Conservation (phyloP, 2,329 filamentous ascomycete species). For the Talaromyces sp. region DNA sequence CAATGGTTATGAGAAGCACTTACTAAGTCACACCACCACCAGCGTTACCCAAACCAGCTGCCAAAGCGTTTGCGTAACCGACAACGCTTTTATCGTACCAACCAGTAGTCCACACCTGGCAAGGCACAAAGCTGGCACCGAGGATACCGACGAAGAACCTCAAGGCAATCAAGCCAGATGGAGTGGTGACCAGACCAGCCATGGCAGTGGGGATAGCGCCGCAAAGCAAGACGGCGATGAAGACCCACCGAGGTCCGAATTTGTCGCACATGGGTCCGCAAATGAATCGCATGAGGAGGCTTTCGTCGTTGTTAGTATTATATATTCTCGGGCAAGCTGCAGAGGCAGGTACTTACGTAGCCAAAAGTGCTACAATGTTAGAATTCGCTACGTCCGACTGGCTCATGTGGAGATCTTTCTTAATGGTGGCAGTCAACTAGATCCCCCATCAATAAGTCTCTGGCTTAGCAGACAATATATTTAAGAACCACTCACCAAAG, state of each 20-base stretch:
- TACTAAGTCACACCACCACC: slow-evolving; percentile 83
- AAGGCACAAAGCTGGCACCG: slow-evolving; percentile 49
- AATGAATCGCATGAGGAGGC: slow-evolving; percentile 69
- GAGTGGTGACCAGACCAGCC: slow-evolving; percentile 69
- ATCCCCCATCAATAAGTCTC: background rate
- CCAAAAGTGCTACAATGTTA: slow-evolving; percentile 77
- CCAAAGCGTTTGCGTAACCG: slow-evolving; percentile 80
- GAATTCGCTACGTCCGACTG: slow-evolving; percentile 75
- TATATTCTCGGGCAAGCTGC: background rate
- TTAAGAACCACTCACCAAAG: slow-evolving; percentile 69
- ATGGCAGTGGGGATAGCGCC: slow-evolving; percentile 79
- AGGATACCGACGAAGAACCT: slow-evolving; percentile 45
- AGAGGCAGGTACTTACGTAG: slow-evolving; percentile 50
- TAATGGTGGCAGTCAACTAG: slow-evolving; percentile 70
- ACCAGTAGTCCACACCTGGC: slow-evolving; percentile 87
- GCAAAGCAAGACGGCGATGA: slow-evolving; percentile 69
- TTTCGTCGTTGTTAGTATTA: slow-evolving; percentile 27
- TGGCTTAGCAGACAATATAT: background rate
- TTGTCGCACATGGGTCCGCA: slow-evolving; percentile 81
- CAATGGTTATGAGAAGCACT: slow-evolving; percentile 1
- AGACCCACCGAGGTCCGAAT: slow-evolving; percentile 76
- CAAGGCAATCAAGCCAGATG: slow-evolving; percentile 48
- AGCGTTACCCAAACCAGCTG: slow-evolving; percentile 80
- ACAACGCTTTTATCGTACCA: slow-evolving; percentile 94
- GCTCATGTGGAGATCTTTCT: slow-evolving; percentile 69